Evolutionary conservation across 1,284 basidiomycete species (phyloP).

Genomic region (Tremellales sp.): DNA sequence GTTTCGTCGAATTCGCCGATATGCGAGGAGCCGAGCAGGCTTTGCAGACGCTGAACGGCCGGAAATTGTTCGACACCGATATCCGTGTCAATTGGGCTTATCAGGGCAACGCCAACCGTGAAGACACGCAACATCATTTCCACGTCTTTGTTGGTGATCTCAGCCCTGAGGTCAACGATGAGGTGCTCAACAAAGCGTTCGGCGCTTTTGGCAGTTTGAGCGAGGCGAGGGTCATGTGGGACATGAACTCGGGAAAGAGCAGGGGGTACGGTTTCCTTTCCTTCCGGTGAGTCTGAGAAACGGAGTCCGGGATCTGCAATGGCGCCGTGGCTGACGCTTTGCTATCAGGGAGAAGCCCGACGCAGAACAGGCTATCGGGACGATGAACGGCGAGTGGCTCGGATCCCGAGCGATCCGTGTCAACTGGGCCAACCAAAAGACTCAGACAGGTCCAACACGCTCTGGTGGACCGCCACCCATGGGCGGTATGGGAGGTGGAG

Average conservation of each 20-base stretch:
- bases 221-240: constrained; percentile 99
- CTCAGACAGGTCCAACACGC: constrained; percentile 55
- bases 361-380: constrained; percentile 94
- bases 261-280: constrained; percentile 57
- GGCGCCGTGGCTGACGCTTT: not conserved
- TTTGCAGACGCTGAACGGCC: constrained; percentile 90
- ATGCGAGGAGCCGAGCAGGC: constrained; percentile 97
- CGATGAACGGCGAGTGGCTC: constrained; percentile 99
- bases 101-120: constrained; percentile 75
- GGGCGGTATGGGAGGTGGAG: constrained; percentile 12
- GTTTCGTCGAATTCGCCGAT: constrained; percentile 96
- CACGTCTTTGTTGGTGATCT: constrained; percentile 99
- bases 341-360: constrained; percentile 79
- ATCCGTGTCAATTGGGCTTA: constrained; percentile 98
- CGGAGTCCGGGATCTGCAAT: no score
- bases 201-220: constrained; percentile 88
- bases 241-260: constrained; percentile 98
- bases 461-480: constrained; percentile 7
- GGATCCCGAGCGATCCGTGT: constrained; percentile 95
- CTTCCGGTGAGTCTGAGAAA: constrained; percentile 48
- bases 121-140: constrained; percentile 91
- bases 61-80: constrained; percentile 96
- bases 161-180: constrained; percentile 95
- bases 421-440: constrained; percentile 99
- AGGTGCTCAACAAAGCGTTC: constrained; percentile 94